A percentile compares a stretch with the other conserved stretches of the same genome.
Evolutionary conservation across 2,329 filamentous ascomycete genomes (phyloP).

Genomic region (Fusarium redolens): DNA sequence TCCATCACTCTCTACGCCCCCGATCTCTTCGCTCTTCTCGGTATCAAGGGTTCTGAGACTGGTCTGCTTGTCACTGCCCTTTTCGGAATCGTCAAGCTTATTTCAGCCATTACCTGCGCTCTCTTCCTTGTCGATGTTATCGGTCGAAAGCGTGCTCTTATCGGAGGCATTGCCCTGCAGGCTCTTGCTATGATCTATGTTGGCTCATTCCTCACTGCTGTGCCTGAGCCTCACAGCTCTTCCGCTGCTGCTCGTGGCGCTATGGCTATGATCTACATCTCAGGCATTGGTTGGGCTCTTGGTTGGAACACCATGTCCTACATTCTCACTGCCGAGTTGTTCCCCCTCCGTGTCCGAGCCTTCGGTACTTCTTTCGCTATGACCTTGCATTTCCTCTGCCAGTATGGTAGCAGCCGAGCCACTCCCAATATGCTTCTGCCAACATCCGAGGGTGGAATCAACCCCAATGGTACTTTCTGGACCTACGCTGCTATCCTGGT

Average conservation of each 20-base stretch:
- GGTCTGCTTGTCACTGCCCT: slow-evolving; percentile 19
- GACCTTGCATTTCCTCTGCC: slow-evolving; percentile 17
- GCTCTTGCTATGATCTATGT: slow-evolving; percentile 21
- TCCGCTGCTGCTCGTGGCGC: slow-evolving; percentile 2
- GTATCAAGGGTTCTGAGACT: slow-evolving; percentile 13
- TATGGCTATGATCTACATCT: slow-evolving; percentile 28
- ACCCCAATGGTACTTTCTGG: slow-evolving; percentile 18
- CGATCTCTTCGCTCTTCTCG: slow-evolving; percentile 9
- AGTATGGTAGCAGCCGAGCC: slow-evolving; percentile 18
- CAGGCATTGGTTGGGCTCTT: slow-evolving; percentile 33
- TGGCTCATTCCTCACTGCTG: slow-evolving; percentile 10
- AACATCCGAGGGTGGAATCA: slow-evolving; percentile 8
- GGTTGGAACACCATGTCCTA: slow-evolving; percentile 35
- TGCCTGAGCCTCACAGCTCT: not conserved
- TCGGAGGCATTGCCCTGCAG: slow-evolving; percentile 9
- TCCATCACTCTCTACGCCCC: slow-evolving; percentile 20
- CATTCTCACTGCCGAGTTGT: slow-evolving; percentile 27
- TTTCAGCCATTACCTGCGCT: slow-evolving; percentile 9
- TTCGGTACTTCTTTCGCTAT: slow-evolving; percentile 18
- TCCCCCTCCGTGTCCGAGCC: slow-evolving; percentile 23
- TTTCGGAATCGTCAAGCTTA: slow-evolving; percentile 17
- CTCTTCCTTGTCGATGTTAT: slow-evolving; percentile 17
- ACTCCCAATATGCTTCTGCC: slow-evolving; percentile 15
- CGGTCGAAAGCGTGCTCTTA: slow-evolving; percentile 17
- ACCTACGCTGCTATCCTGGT: slow-evolving; percentile 11